Conservation (phyloP, 257 asterid genomes). For the Cordia subcordata region DNA sequence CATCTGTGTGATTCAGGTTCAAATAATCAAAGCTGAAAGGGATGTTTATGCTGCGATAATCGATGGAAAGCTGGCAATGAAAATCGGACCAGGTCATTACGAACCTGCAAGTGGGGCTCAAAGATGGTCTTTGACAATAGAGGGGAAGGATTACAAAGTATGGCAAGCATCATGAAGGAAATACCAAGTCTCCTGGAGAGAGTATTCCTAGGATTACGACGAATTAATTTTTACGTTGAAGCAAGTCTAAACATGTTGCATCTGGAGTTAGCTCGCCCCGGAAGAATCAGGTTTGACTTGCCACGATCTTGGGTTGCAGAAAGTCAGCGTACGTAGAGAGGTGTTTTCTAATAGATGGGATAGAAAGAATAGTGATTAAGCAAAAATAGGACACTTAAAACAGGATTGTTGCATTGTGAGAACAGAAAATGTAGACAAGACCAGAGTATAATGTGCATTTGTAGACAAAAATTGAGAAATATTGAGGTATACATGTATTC, state of each 20-base stretch:
- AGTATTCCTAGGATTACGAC: background rate
- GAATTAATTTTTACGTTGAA: background rate
- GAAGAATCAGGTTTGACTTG: too few relatives aligned
- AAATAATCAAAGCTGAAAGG: conserved; percentile 77
- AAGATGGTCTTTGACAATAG: conserved; percentile 64
- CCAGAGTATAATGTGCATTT: too few relatives aligned
- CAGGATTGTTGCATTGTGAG: too few relatives aligned
- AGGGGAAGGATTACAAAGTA: conserved; percentile 71
- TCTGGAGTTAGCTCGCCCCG: too few relatives aligned
- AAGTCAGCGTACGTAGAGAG: too few relatives aligned
- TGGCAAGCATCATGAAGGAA: conserved; percentile 57
- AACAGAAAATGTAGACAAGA: too few relatives aligned
- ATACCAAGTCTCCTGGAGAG: background rate
- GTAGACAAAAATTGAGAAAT: too few relatives aligned
- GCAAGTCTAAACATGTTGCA: background rate
- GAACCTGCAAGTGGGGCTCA: conserved; percentile 51
- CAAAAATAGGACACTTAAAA: too few relatives aligned
- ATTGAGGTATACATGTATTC: too few relatives aligned
- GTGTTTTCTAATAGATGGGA: too few relatives aligned
- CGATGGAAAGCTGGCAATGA: conserved; percentile 76
- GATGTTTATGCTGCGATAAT: conserved; percentile 87
- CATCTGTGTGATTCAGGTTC: conserved; percentile 38
- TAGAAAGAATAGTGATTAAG: too few relatives aligned
- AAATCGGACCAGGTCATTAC: conserved; percentile 88
- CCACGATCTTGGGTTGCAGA: too few relatives aligned